Percentiles rank a stretch among this genome's conserved stretches.
These are phyloP conservation scores for Ruellia speciosa DNA, from an alignment of 305 asterid species.

Conservation along the genomic window DNA sequence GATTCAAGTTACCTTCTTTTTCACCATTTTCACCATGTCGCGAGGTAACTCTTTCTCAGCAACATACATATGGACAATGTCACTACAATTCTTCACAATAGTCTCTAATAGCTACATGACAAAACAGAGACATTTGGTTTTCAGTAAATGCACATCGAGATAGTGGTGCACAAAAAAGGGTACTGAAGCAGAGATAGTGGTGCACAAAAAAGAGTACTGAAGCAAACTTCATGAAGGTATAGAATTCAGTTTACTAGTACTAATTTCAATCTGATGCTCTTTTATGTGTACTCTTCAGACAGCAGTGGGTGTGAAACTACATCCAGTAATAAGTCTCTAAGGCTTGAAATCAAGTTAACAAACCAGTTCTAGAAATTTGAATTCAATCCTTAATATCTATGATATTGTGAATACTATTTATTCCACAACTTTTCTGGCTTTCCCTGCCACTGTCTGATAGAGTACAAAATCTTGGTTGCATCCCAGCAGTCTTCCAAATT, in stretches of 20 bases:
- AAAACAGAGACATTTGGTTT: background rate
- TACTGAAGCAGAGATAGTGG: no score
- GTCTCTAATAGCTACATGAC: constrained; percentile 62
- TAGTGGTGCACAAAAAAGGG: no score
- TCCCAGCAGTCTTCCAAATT: background rate
- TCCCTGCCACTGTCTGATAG: background rate
- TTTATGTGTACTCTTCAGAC: background rate
- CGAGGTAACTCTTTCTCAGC: constrained; percentile 69
- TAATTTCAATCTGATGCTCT: background rate
- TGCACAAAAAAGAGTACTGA: background rate
- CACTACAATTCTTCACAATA: constrained; percentile 74
- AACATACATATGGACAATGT: constrained; percentile 75
- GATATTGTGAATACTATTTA: background rate
- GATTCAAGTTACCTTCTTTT: constrained; percentile 48
- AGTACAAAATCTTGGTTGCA: background rate
- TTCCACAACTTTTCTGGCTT: background rate
- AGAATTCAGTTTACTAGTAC: background rate
- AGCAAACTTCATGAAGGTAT: background rate
- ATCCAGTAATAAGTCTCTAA: background rate
- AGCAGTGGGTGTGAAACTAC: background rate
- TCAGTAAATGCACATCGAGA: background rate
- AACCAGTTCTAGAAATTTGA: background rate
- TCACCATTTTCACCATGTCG: constrained; percentile 69
- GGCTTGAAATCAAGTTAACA: background rate
- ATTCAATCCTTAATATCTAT: background rate